Percentiles rank a stretch among this genome's conserved stretches.
phyloP scores from a whole-genome alignment of 257 asterid species.

The Nicotiana tabacum region DNA sequence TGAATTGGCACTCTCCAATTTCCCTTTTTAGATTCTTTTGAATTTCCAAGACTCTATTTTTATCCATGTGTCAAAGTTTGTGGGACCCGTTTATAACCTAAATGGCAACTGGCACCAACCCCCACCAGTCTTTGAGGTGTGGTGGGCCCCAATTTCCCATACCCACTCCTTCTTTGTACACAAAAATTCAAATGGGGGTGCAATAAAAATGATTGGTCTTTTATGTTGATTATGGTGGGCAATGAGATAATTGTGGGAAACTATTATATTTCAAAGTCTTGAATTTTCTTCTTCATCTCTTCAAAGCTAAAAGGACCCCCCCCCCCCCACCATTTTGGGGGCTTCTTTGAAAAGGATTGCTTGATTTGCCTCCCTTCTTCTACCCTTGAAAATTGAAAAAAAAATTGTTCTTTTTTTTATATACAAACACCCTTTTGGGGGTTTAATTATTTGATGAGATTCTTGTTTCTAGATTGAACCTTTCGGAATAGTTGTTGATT shows the following conservation, averaged over 20 bases:
- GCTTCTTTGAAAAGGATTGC: background rate
- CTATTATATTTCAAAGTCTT: background rate
- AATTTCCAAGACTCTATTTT: background rate
- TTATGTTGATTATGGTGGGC: conserved; percentile 19
- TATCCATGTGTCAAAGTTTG: background rate
- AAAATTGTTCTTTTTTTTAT: background rate
- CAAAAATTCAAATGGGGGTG: background rate
- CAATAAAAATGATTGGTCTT: background rate
- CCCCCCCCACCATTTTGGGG: background rate
- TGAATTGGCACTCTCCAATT: too few relatives aligned
- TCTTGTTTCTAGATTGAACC: conserved; percentile 16
- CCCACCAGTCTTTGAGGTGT: conserved; percentile 16
- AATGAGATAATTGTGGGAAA: conserved; percentile 46
- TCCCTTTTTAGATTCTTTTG: background rate
- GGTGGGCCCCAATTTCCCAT: background rate
- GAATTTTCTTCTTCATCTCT: conserved; percentile 17
- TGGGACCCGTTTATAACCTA: conserved; percentile 21
- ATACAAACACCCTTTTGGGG: background rate
- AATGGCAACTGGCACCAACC: conserved; percentile 41
- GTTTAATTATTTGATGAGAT: background rate
- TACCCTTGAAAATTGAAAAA: background rate
- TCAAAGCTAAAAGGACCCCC: background rate
- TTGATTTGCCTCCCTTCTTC: conserved; percentile 10
- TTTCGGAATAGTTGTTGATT: conserved; percentile 6
- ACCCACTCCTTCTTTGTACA: background rate